Conservation (phyloP, 495 filamentous ascomycete genomes). For the Talaromyces wortmannii region DNA sequence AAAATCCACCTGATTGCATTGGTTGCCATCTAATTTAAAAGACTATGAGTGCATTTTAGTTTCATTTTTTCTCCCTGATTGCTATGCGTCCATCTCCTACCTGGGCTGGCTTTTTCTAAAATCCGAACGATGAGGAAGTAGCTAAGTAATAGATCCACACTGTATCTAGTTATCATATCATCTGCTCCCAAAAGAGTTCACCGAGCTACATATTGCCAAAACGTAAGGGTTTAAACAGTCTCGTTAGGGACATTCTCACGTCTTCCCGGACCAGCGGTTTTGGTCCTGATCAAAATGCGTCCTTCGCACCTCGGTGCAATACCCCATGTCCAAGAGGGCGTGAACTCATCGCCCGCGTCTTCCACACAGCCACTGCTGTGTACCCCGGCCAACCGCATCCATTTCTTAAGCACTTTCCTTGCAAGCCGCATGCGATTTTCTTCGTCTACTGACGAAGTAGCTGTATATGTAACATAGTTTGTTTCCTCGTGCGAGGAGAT, state of each 20-base stretch:
- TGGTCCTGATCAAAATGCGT: constrained; percentile 46
- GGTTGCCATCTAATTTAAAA: background rate
- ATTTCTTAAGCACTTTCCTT: constrained; percentile 59
- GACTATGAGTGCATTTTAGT: background rate
- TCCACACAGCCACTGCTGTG: constrained; percentile 34
- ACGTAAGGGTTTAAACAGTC: background rate
- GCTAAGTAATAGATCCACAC: background rate
- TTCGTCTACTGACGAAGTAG: constrained; percentile 29
- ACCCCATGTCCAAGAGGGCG: constrained; percentile 70
- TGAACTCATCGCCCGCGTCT: constrained; percentile 47
- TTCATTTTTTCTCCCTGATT: background rate
- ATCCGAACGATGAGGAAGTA: background rate
- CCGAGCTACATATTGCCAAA: background rate
- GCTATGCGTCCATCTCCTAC: background rate
- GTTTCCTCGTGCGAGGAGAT: constrained; percentile 23
- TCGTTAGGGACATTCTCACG: background rate
- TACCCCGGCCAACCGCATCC: constrained; percentile 65
- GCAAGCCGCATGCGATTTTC: constrained; percentile 39
- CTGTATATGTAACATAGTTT: constrained; percentile 35
- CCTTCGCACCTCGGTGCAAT: constrained; percentile 74
- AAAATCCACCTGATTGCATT: background rate
- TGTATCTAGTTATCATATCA: background rate
- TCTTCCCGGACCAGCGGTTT: background rate
- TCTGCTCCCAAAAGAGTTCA: background rate
- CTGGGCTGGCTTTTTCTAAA: background rate